Percentiles rank a stretch among this genome's conserved stretches.
Evolutionary conservation across 352 stramenopile species (phyloP).

Genomic region (Pythium dissimile): DNA sequence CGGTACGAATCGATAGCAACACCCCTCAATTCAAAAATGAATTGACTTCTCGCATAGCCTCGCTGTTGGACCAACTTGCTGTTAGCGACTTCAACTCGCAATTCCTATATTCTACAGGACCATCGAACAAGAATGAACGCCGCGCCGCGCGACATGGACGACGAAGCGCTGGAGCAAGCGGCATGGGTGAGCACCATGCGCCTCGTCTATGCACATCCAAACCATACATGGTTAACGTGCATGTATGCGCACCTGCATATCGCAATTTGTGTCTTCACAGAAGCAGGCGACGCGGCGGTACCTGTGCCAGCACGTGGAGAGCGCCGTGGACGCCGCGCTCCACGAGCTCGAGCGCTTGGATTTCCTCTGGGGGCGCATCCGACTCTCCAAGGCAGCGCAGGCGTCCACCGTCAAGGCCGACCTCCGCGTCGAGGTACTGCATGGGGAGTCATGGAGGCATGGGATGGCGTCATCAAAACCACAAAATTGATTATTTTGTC

Average conservation of each 20-base stretch:
- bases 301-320: slow-evolving; percentile 53
- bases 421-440: slow-evolving; percentile 68
- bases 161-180: slow-evolving; percentile 19
- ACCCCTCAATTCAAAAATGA: slow-evolving; percentile 13
- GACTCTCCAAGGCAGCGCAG: slow-evolving; percentile 42
- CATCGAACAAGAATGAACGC: neutral
- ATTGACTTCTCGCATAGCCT: too few species aligned
- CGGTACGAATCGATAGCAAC: slow-evolving; percentile 10
- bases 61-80: too few species aligned
- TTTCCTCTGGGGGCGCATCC: slow-evolving; percentile 79
- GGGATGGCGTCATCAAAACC: too few species aligned
- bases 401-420: slow-evolving; percentile 59
- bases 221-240: too few species aligned
- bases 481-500: too few species aligned
- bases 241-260: too few species aligned
- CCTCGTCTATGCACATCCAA: too few species aligned
- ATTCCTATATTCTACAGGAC: too few species aligned
- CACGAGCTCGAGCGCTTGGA: slow-evolving; percentile 78
- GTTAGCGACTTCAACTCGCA: slow-evolving; percentile 12
- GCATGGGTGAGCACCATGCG: slow-evolving; percentile 17
- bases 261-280: slow-evolving; percentile 22
- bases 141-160: neutral
- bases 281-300: slow-evolving; percentile 59
- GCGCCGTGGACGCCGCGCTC: slow-evolving; percentile 41
- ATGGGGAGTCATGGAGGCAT: neutral